phyloP scores from a whole-genome alignment of 495 filamentous ascomycete species.

The Annulohypoxylon maeteangense region DNA sequence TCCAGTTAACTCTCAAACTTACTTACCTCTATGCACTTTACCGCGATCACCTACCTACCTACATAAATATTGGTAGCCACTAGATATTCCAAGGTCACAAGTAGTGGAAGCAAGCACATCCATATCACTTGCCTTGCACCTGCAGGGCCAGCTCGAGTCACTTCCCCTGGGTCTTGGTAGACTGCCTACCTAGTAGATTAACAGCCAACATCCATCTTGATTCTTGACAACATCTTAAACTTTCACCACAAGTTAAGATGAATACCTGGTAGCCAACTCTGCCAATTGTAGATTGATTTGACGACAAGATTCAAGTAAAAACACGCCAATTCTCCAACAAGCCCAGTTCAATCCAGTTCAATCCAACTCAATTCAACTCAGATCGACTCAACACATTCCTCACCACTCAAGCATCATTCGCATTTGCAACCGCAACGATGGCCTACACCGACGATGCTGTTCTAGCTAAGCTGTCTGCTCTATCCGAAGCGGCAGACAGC shows the following conservation, averaged over 20 bases:
- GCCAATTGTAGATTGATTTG: constrained; percentile 38
- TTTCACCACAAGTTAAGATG: constrained; percentile 22
- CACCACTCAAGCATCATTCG: background rate
- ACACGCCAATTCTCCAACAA: background rate
- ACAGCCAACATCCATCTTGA: background rate
- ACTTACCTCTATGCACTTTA: constrained; percentile 5
- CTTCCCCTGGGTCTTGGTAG: constrained; percentile 16
- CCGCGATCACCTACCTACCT: constrained; percentile 12
- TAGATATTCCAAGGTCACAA: constrained; percentile 32
- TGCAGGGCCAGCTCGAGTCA: constrained; percentile 20
- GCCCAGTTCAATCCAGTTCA: background rate
- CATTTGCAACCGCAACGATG: constrained; percentile 62
- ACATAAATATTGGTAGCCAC: background rate
- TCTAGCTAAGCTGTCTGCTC: constrained; percentile 88
- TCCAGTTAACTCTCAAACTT: background rate
- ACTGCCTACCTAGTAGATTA: constrained; percentile 18
- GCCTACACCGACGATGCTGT: constrained; percentile 94
- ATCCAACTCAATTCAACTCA: constrained; percentile 4
- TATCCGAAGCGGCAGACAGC: constrained; percentile 96
- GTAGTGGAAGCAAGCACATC: constrained; percentile 20
- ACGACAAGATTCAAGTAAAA: constrained; percentile 27
- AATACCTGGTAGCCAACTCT: constrained; percentile 33
- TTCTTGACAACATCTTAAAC: background rate
- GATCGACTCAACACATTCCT: background rate
- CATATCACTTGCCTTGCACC: constrained; percentile 4